These are phyloP conservation scores for Suhomyces coccinellae DNA, from an alignment of 1,139 yeast genomes.

Conservation along the genomic window DNA sequence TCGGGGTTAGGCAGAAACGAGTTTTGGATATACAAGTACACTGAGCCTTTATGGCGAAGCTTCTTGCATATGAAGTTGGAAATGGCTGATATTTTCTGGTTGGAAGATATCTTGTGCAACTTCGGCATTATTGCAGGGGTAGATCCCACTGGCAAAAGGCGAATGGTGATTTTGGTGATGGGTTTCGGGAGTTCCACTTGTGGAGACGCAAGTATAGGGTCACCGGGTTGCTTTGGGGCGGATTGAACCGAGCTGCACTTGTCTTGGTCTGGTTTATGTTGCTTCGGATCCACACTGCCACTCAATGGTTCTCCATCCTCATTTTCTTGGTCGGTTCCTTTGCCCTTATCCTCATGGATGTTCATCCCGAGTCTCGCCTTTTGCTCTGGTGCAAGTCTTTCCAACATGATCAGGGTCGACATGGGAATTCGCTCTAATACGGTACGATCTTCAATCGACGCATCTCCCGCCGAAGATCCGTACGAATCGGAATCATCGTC, in stretches of 20 bases:
- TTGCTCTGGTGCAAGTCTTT: slow-evolving; percentile 19
- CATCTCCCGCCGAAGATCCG: slow-evolving; percentile 1
- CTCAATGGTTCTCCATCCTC: not conserved
- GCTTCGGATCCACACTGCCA: too few species aligned
- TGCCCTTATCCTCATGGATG: slow-evolving; percentile 9
- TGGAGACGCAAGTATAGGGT: not conserved
- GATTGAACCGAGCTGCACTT: not conserved
- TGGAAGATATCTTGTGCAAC: slow-evolving; percentile 48
- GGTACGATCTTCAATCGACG: slow-evolving; percentile 8
- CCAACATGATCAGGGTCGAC: slow-evolving; percentile 27
- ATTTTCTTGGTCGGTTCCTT: not conserved
- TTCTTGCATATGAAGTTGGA: slow-evolving; percentile 45
- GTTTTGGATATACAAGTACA: slow-evolving; percentile 52
- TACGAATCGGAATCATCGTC: slow-evolving; percentile 10
- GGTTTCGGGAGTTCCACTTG: slow-evolving; percentile 1
- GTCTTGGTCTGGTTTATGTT: too few species aligned
- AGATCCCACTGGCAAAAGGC: slow-evolving; percentile 63
- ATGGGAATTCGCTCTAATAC: slow-evolving; percentile 23
- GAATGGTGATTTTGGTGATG: slow-evolving; percentile 36
- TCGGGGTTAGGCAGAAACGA: slow-evolving; percentile 64
- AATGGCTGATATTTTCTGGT: slow-evolving; percentile 49
- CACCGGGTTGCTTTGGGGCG: not conserved
- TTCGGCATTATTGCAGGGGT: slow-evolving; percentile 51
- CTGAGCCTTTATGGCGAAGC: slow-evolving; percentile 29
- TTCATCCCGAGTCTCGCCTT: slow-evolving; percentile 13